Percentiles rank a stretch among this genome's conserved stretches.
These are phyloP conservation scores for Typha latifolia DNA, from an alignment of 176 grass and related monocot genomes.

Conservation along the genomic window DNA sequence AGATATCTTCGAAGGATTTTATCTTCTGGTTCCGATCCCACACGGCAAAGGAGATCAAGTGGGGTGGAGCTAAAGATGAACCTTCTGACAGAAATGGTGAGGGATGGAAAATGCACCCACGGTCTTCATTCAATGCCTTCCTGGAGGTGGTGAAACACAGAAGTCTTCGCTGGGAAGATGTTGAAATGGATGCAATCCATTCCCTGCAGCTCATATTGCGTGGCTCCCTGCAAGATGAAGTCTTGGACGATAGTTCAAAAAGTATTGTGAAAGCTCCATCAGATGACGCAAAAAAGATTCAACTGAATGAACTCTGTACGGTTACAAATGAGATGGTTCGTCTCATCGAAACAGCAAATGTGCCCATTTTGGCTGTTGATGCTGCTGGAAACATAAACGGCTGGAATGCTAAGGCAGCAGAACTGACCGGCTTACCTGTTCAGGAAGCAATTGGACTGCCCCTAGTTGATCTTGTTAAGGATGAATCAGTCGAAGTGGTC, in stretches of 20 bases:
- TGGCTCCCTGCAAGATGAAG: constrained; percentile 58
- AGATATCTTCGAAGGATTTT: constrained; percentile 75
- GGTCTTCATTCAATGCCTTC: constrained; percentile 94
- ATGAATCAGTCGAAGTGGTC: constrained; percentile 75
- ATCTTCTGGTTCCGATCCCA: constrained; percentile 90
- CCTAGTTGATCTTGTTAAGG: constrained; percentile 54
- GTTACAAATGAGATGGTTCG: constrained; percentile 93
- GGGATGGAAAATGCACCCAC: constrained; percentile 70
- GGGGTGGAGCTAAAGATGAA: constrained; percentile 90
- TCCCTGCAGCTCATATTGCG: constrained; percentile 89
- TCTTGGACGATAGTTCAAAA: constrained; percentile 34
- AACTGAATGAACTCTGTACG: constrained; percentile 63
- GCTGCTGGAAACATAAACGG: constrained; percentile 62
- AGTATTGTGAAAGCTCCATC: constrained; percentile 55
- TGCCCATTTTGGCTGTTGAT: constrained; percentile 85
- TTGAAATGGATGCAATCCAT: constrained; percentile 99
- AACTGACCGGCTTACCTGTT: constrained; percentile 69
- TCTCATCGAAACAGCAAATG: constrained; percentile 84
- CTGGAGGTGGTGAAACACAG: constrained; percentile 91
- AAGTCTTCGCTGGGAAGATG: constrained; percentile 95
- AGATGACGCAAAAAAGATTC: constrained; percentile 66
- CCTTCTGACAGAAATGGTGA: constrained; percentile 45
- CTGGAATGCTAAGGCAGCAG: constrained; percentile 80
- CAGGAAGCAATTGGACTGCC: constrained; percentile 72
- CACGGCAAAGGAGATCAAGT: constrained; percentile 90